Base-by-base conservation (phyloP, 1,139 yeast species). In the Geotrichum armillariae region DNA sequence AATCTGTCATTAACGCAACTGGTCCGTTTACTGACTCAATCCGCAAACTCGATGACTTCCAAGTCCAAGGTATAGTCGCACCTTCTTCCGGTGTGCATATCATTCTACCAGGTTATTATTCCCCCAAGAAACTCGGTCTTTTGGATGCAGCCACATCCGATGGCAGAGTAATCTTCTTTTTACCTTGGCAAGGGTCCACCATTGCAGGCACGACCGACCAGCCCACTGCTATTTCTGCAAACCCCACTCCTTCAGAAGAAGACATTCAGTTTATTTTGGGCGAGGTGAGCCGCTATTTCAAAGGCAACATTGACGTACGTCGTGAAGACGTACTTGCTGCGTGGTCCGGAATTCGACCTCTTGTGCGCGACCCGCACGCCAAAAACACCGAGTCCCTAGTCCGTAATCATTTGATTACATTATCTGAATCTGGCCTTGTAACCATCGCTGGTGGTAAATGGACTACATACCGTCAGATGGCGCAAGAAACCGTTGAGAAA, bases 141-240 rank as follows among this genome's bases (percentile, higher is more conserved):
- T 77, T 91, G 56, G 97, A 91, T 69, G 96, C 97, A 43, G 79
- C 88, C 46, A 91, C 98, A 48, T 76, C 94, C 37, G 98, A 91
- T 67, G 98, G 98, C 53, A 83, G 98, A 72, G 98, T 91, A 53
- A 88, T 91, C 85, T 91, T 91, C 75, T 91, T 91, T 73, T 76
- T 91, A 69, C 98, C 98, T 62, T 91, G 98, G 98, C 97, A 90
- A 74, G 96, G 96, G n/a, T 88, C 90, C 69, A 95, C 91, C 42
- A 78, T 91, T 63, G 96, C 96, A 54, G 98, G 98, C 68, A 91
- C 98, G 53, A 91, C 98, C 54, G 98, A 91, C 73, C 75, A 78
- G 54, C 89, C 93, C 50, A 89, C 95, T 52, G 83, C 77, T 58
- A 62, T 73, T 46, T 67, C 66, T 52, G 58, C 64, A 39, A 83